phyloP scores from a whole-genome alignment of 2,329 filamentous ascomycete species.

The Microdochium bolleyi region DNA sequence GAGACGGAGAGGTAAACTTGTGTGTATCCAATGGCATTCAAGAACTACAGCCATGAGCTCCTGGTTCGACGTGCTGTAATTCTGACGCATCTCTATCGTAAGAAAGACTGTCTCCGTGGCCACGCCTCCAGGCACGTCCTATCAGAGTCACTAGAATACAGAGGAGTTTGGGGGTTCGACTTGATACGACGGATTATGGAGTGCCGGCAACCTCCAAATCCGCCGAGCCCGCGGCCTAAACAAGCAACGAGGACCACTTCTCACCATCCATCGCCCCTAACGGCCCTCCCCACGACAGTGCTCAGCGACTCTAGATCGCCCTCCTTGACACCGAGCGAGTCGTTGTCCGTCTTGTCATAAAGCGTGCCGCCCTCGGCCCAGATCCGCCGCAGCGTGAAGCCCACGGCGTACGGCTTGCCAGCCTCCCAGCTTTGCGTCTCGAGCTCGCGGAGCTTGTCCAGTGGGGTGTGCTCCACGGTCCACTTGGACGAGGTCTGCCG shows the following conservation, averaged over 20 bases:
- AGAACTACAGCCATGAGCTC: too few species aligned
- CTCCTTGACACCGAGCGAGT: constrained; percentile 38
- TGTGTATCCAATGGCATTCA: too few species aligned
- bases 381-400: constrained; percentile 57
- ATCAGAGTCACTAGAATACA: too few species aligned
- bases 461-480: constrained; percentile 42
- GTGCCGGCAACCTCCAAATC: not conserved
- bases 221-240: not conserved
- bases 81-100: too few species aligned
- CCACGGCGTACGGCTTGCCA: constrained; percentile 40
- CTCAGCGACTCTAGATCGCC: constrained; percentile 44
- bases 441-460: constrained; percentile 42
- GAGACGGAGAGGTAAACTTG: too few species aligned
- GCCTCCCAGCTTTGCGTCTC: constrained; percentile 54
- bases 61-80: too few species aligned
- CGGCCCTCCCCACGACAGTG: constrained; percentile 29
- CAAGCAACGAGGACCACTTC: not conserved
- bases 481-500: constrained; percentile 53
- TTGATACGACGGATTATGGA: too few species aligned
- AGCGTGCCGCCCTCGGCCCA: constrained; percentile 67
- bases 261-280: constrained; percentile 10
- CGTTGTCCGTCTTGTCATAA: constrained; percentile 62
- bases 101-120: too few species aligned
- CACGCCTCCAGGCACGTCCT: too few species aligned
- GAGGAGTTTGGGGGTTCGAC: too few species aligned